phyloP scores from a whole-genome alignment of 2,329 filamentous ascomycete genomes.

The Microsporum ferrugineum region DNA sequence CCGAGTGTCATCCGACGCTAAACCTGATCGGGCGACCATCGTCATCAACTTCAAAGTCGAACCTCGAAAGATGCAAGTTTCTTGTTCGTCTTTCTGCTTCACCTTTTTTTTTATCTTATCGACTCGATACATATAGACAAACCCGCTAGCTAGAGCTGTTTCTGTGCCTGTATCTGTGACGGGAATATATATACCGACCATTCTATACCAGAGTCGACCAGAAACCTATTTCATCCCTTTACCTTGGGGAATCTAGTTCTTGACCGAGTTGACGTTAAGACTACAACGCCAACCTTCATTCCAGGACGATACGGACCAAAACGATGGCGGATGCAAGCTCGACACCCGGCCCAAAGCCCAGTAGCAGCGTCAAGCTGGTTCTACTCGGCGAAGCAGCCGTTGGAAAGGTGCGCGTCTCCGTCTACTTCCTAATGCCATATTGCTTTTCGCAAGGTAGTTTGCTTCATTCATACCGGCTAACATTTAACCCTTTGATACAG shows the following conservation, averaged over 20 bases:
- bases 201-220: not conserved
- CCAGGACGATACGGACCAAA: not conserved
- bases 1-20: not conserved
- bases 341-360: conserved; percentile 68
- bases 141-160: not conserved
- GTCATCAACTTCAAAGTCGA: not conserved
- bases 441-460: not conserved
- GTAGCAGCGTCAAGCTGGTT: conserved; percentile 99
- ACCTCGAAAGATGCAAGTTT: not conserved
- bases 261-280: conserved; percentile 1
- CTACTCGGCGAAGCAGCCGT: conserved; percentile 94
- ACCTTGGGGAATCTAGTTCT: not conserved
- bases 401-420: conserved; percentile 62
- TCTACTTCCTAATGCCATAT: not conserved
- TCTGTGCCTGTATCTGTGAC: not conserved
- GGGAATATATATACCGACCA: not conserved
- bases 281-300: not conserved
- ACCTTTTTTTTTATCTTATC: not conserved
- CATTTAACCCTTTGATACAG: conserved; percentile 36
- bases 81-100: not conserved
- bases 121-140: not conserved
- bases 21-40: not conserved
- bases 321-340: conserved; percentile 61
- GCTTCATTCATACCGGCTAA: not conserved
- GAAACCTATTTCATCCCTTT: not conserved